Evolutionary conservation across 225 moss, liverwort and hornwort genomes (phyloP), one percentile per base, ranked within the genome.

Genomic region (Physcomitrium patens): DNA sequence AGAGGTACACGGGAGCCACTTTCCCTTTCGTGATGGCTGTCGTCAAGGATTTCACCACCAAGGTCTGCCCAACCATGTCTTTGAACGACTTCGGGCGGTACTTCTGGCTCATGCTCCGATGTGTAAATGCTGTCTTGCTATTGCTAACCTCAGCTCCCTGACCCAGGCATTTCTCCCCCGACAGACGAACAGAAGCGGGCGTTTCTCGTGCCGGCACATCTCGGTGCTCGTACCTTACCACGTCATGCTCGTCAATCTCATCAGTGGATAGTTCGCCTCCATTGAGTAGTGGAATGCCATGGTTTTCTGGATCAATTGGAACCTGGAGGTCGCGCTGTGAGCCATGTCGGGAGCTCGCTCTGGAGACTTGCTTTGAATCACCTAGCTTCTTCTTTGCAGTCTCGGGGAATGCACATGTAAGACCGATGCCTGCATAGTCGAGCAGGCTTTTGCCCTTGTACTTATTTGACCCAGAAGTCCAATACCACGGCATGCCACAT

Each of bases 401-500:
- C 57, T 91, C 91, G 20, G 89, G 84, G 64, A 86, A 86, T 31
- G 87, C 93, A 71, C 93, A 96, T 7, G 86, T 77, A 46, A 92
- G 76, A 44, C 92, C 84, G 78, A 84, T 81, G 26, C 87, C 85
- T 10, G 91, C 89, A 9, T 85, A 80, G 78, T 93, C 91, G 54
- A 93, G 71, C 42, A 91, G 85, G 37, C 88, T 86, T 77, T 81
- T 88, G 49, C 95, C 89, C 76, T 87, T 93, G 67, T 91, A 86
- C 86, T 93, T 96, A 68, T 85, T 89, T 64, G 90, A 78, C 42
- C 86, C 74, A 9, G 85, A 82, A 54, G 47, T 78, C 89, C 89
- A 90, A 63, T 96, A 89, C 95, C 93, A 96, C 7, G 93, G 93
- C 59, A 95, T 90, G 27, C 95, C 95, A 68, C 95, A 96, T 9